Evolutionary conservation across 192 early-diverging fungal genomes (phyloP), one percentile per base, ranked within the genome.

Genomic region (Dimargaris xerosporica): DNA sequence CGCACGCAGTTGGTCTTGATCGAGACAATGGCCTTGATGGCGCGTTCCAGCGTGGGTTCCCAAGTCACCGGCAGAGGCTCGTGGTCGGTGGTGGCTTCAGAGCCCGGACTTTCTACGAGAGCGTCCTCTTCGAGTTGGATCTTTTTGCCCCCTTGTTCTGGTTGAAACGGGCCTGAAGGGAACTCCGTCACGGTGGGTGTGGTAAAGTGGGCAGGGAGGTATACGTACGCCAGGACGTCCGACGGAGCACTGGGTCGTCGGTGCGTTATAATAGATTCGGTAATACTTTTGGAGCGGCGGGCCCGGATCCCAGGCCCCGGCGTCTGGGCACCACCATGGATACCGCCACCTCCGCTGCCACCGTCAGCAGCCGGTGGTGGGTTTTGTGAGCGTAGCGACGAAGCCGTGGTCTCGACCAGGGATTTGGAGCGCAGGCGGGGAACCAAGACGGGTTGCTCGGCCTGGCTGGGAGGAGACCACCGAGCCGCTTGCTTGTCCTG

Each of bases 1-100:
- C 85, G 73, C 59, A 89, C 87, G 75, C 83, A 81, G 58, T 81
- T 85, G 13, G 85, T 82, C 64, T 85, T 85, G 64, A 89, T 87
- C 16, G 87, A 87, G 0, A 89, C 80, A 55, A 89, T 85, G 23
- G 87, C 83, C 28, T 75, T 80, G 54, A 87, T 87, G 15, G 87
- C 81, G 10, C 74, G 72, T 66, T 87, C 84, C 45, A 89, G 70
- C 28, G 82, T 89, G 3, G 75, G 73, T 70, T 87, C 82, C 87
- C 87, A 89, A 21, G 23, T 50, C 10, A 50, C 19, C 10, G 47
- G 47, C 23, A 50, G 10, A 50, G 47, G 17, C 19, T 50, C 23
- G 47, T 21, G 19, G 23, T 19, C 19, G 2, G 23, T 10, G 23
- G 47, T 50, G 23, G 47, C 19, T 50, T 50, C 47, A 21, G 47